Base-by-base conservation (phyloP, 2,329 filamentous ascomycete genomes). In the Aspergillus persii region DNA sequence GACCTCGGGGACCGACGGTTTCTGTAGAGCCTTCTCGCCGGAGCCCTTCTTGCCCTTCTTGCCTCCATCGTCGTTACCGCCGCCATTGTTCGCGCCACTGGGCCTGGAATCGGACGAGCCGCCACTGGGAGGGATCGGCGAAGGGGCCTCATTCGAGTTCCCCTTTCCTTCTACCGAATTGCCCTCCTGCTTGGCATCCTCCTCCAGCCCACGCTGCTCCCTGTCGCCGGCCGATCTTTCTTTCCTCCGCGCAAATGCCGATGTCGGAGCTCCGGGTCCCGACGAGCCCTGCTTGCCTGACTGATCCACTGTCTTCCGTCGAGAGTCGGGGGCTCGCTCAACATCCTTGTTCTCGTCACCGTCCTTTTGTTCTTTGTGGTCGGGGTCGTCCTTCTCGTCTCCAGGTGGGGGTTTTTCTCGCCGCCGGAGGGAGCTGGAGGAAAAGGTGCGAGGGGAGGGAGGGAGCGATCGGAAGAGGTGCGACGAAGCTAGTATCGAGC, bases 1-100 rank as follows among this genome's bases (percentile, higher is more conserved):
- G 48, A 97, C 88, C 62, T 99, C 95, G 12, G 95, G 95, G 12
- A 98, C 89, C 2, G 89, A 86, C 1, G 92, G 90, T 78, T 98
- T 98, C 68, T 92, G 87, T 44, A 98, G 82, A 27, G 90, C 88
- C 70, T 86, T 87, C 61, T 95, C 91, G n/a, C 79, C 74, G 52
- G 87, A 83, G 36, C 74, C 70, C 72, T 90, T 93, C 66, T 86
- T 84, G 56, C 91, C 88, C 70, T 87, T 90, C 76, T 86, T 89
- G 53, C 89, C 86, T 27, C 88, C 84, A 66, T 84, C 83, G 64
- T 89, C 86, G 56, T 82, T 82, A 15, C 82, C 77, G 29, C 82
- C 77, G 29, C 76, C 74, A 57, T 74, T 74, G 53, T 74, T 79
- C 47, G 87, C 84, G 51, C 86, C 81, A 67, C 85, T 85, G 39